phyloP scores from a whole-genome alignment of 441 rosid genomes.

The Euphorbia celastroides region DNA sequence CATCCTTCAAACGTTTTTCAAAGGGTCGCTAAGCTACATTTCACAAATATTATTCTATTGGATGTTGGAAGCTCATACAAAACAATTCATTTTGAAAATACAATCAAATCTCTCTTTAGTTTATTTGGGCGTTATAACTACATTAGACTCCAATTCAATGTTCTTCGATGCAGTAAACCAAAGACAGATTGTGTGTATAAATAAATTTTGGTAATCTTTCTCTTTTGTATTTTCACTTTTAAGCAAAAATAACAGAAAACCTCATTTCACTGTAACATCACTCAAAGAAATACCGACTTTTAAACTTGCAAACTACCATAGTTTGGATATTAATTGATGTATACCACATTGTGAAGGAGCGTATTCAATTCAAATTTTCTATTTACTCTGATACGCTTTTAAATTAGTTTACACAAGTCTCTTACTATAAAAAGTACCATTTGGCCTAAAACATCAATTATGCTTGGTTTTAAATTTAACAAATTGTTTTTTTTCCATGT shows the following conservation, averaged over 20 bases:
- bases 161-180: too few relatives aligned
- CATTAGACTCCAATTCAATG: too few relatives aligned
- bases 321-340: not conserved
- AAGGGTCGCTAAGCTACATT: too few relatives aligned
- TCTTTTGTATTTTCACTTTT: too few relatives aligned
- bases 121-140: too few relatives aligned
- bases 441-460: not conserved
- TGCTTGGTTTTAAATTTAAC: not conserved
- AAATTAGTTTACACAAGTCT: not conserved
- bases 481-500: not conserved
- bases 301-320: not conserved
- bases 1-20: too few relatives aligned
- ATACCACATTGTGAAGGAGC: slow-evolving; percentile 3
- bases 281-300: not conserved
- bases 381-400: not conserved
- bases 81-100: too few relatives aligned
- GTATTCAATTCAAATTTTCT: not conserved
- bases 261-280: slow-evolving; percentile 7
- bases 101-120: too few relatives aligned
- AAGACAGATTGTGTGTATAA: too few relatives aligned
- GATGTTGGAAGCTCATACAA: too few relatives aligned
- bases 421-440: not conserved
- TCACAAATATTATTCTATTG: too few relatives aligned
- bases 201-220: too few relatives aligned
- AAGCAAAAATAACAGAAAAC: not conserved